Percentiles rank a stretch among this genome's conserved stretches.
These are phyloP conservation scores for Ensete ventricosum DNA, from an alignment of 176 grass and related monocot species.

Conservation along the genomic window DNA sequence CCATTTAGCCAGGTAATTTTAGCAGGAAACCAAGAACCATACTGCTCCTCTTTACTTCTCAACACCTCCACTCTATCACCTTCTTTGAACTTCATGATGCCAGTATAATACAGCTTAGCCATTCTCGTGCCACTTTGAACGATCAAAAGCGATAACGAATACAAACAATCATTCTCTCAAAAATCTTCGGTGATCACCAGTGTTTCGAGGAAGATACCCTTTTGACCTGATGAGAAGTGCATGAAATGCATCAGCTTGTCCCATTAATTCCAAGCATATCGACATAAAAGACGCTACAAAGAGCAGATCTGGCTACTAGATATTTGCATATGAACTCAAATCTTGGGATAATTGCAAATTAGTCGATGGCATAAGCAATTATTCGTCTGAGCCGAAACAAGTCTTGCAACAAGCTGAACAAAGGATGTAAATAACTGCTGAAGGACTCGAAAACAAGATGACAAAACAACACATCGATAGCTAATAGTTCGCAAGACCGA, in stretches of 20 bases:
- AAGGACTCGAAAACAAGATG: neutral
- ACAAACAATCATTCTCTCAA: neutral
- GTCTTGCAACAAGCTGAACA: neutral
- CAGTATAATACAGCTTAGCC: neutral
- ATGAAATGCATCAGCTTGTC: neutral
- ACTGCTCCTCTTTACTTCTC: slow-evolving; percentile 15
- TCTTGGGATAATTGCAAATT: too few relatives aligned
- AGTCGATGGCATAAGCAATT: neutral
- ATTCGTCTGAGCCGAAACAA: neutral
- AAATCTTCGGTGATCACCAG: neutral
- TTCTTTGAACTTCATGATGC: slow-evolving; percentile 37
- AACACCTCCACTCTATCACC: slow-evolving; percentile 12
- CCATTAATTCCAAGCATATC: neutral
- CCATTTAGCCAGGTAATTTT: neutral
- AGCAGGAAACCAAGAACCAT: slow-evolving; percentile 22
- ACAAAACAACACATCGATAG: slow-evolving; percentile 12
- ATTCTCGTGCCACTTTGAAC: neutral
- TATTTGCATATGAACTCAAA: too few relatives aligned
- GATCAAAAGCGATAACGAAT: neutral
- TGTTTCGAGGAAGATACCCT: neutral
- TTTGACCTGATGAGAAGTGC: neutral
- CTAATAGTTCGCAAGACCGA: neutral
- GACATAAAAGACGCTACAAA: neutral
- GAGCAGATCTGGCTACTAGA: neutral
- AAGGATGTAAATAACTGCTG: neutral